Conservation (phyloP, 164 flowering plant genomes). For the Kingdonia uniflora region DNA sequence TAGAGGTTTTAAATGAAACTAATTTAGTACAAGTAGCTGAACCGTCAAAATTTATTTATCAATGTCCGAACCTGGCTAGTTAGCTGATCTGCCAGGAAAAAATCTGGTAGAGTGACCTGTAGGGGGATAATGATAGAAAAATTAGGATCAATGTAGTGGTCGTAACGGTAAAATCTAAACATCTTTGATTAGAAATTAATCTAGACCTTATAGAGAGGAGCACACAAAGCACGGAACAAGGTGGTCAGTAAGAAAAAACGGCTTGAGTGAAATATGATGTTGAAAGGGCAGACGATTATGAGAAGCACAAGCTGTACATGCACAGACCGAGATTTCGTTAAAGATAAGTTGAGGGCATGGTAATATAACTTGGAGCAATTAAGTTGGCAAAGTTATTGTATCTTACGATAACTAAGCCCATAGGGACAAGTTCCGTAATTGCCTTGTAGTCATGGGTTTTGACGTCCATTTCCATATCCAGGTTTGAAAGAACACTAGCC, state of each 20-base stretch:
- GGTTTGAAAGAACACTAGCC: slow-evolving; percentile 37
- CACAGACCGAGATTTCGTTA: background rate
- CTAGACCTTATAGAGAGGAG: slow-evolving; percentile 60
- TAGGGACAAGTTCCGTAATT: slow-evolving; percentile 41
- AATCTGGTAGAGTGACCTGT: slow-evolving; percentile 55
- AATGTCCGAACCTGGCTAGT: slow-evolving; percentile 47
- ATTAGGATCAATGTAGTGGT: background rate
- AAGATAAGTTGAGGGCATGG: background rate
- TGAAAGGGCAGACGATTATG: slow-evolving; percentile 42
- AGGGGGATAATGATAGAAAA: background rate
- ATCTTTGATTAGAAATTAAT: background rate
- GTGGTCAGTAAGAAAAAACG: slow-evolving; percentile 48
- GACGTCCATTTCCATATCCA: slow-evolving; percentile 50
- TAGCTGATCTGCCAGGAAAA: slow-evolving; percentile 60
- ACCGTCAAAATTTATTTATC: too few relatives aligned
- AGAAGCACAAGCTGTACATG: slow-evolving; percentile 31
- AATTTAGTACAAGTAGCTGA: too few relatives aligned
- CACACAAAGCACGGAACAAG: slow-evolving; percentile 37
- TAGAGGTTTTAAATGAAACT: too few relatives aligned
- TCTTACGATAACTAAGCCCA: slow-evolving; percentile 24
- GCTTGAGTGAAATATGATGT: slow-evolving; percentile 57
- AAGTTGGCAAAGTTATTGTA: background rate
- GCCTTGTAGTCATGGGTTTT: slow-evolving; percentile 27
- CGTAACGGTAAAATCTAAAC: too few relatives aligned
- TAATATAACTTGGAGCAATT: background rate